These are phyloP conservation scores for Carex littledalei DNA, from an alignment of 176 grass and related monocot species.

Conservation along the genomic window DNA sequence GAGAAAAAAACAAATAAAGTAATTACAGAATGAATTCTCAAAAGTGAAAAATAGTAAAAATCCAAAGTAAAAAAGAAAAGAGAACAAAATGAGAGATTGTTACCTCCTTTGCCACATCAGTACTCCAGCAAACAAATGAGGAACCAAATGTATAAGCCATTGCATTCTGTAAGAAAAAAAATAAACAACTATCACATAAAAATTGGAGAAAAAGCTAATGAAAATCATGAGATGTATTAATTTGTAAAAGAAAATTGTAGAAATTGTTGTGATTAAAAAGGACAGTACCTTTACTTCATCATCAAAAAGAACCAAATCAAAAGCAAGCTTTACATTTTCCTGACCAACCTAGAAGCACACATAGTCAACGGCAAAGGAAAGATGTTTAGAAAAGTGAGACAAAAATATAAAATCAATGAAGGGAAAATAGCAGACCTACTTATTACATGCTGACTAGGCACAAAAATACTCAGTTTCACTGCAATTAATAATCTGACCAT, in stretches of 20 bases:
- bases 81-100: constrained; percentile 1
- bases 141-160: constrained; percentile 79
- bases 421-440: background rate
- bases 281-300: constrained; percentile 71
- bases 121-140: constrained; percentile 85
- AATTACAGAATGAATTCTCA: background rate
- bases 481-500: background rate
- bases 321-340: constrained; percentile 69
- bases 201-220: background rate
- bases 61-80: background rate
- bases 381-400: background rate
- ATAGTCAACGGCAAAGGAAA: background rate
- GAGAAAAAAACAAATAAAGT: background rate
- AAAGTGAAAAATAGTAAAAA: background rate
- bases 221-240: background rate
- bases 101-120: constrained; percentile 87
- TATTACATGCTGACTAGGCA: background rate
- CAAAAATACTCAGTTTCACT: background rate
- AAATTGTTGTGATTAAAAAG: background rate
- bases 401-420: background rate
- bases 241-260: background rate
- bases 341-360: constrained; percentile 57
- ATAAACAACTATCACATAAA: background rate
- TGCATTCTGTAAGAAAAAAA: constrained; percentile 75
- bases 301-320: constrained; percentile 78